Evolutionary conservation across 805 yeast species (phyloP).

Genomic region (Peterozyma toletana): DNA sequence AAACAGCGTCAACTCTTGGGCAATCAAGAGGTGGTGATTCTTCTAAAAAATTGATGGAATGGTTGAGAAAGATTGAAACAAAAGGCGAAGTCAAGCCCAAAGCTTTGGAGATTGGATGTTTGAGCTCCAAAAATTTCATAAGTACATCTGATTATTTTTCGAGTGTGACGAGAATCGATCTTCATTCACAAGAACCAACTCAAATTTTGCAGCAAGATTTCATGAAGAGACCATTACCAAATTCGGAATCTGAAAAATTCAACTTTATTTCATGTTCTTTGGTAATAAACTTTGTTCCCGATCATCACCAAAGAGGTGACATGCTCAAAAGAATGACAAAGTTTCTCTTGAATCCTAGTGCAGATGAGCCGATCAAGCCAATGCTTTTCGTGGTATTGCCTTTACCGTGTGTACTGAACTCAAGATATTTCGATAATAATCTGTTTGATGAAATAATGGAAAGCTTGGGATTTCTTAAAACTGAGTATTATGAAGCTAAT

Average conservation of each 20-base stretch:
- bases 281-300: conserved; percentile 85
- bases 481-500: conserved; percentile 48
- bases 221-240: conserved; percentile 66
- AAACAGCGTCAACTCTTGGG: conserved; percentile 79
- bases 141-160: conserved; percentile 50
- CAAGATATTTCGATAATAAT: conserved; percentile 61
- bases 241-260: conserved; percentile 36
- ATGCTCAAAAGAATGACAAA: conserved; percentile 59
- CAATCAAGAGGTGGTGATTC: conserved; percentile 93
- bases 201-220: conserved; percentile 71
- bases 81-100: conserved; percentile 9
- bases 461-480: conserved; percentile 49
- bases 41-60: conserved; percentile 68
- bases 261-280: conserved; percentile 74
- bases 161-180: conserved; percentile 59
- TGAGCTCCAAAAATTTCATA: conserved; percentile 61
- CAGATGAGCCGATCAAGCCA: conserved; percentile 16
- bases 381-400: conserved; percentile 78
- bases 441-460: conserved; percentile 38
- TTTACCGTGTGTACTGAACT: conserved; percentile 75
- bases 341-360: conserved; percentile 39
- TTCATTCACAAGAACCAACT: conserved; percentile 69
- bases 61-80: conserved; percentile 40
- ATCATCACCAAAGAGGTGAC: conserved; percentile 60
- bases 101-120: conserved; percentile 81